Percentiles rank a stretch among this genome's conserved stretches.
phyloP scores from a whole-genome alignment of 2,329 filamentous ascomycete genomes.

The Parastagonospora nodorum region DNA sequence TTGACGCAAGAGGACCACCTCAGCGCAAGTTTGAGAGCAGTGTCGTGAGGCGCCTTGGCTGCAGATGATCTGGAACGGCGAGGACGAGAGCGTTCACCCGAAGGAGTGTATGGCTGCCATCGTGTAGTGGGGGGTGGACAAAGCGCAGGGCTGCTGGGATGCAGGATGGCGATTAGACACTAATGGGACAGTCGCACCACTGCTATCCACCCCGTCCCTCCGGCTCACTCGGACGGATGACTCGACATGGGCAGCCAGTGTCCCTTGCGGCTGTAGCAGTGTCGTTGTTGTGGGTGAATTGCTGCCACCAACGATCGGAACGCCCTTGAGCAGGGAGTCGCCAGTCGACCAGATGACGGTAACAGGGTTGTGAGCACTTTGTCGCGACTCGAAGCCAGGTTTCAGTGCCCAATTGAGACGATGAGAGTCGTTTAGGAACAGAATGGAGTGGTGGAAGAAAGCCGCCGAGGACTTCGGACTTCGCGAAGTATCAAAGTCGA shows the following conservation, averaged over 20 bases:
- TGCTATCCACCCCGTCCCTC: slow-evolving; percentile 18
- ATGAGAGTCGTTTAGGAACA: slow-evolving; percentile 22
- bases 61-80: slow-evolving; percentile 48
- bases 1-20: slow-evolving; percentile 45
- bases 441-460: slow-evolving; percentile 18
- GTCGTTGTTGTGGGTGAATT: slow-evolving; percentile 18
- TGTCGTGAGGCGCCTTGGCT: slow-evolving; percentile 48
- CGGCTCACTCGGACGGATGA: slow-evolving; percentile 22
- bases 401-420: slow-evolving; percentile 33
- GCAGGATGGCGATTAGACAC: slow-evolving; percentile 34
- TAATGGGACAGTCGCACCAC: slow-evolving; percentile 30
- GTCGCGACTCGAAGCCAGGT: slow-evolving; percentile 31
- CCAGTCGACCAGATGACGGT: slow-evolving; percentile 18
- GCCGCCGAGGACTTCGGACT: slow-evolving; percentile 4
- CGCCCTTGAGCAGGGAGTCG: slow-evolving; percentile 21
- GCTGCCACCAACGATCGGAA: slow-evolving; percentile 16
- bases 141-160: slow-evolving; percentile 42
- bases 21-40: slow-evolving; percentile 45
- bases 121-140: slow-evolving; percentile 38
- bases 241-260: slow-evolving; percentile 30
- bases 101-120: slow-evolving; percentile 39
- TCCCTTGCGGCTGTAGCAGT: slow-evolving; percentile 39
- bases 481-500: slow-evolving; percentile 14
- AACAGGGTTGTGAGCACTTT: slow-evolving; percentile 19
- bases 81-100: slow-evolving; percentile 47